Percentiles rank a stretch among this genome's conserved stretches.
Evolutionary conservation across 805 yeast genomes (phyloP).

Genomic region (Yarrowia hollandica): DNA sequence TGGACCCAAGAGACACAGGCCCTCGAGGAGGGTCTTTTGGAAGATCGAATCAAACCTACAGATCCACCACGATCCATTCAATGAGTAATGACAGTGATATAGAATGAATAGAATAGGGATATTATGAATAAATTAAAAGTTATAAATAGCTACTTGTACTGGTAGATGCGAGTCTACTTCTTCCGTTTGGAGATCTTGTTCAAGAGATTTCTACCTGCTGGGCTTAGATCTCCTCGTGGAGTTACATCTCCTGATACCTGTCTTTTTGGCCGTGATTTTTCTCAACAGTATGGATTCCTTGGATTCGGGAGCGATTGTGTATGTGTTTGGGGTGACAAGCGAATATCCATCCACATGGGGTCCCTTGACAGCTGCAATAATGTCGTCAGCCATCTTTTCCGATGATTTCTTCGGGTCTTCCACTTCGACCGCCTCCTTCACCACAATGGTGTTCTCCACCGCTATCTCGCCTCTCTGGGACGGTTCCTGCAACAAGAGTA

Average conservation of each 20-base stretch:
- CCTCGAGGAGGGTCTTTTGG: slow-evolving; percentile 24
- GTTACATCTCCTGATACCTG: slow-evolving; percentile 1
- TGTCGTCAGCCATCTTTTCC: background rate
- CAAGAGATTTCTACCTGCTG: slow-evolving; percentile 2
- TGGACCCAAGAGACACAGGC: slow-evolving; percentile 18
- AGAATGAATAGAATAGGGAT: slow-evolving; percentile 20
- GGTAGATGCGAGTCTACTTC: background rate
- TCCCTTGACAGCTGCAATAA: slow-evolving; percentile 14
- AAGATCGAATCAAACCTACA: slow-evolving; percentile 29
- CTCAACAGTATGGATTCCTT: slow-evolving; percentile 27
- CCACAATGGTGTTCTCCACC: slow-evolving; percentile 20
- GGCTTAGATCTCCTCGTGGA: slow-evolving; percentile 5
- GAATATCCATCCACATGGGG: slow-evolving; percentile 31
- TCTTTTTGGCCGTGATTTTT: slow-evolving; percentile 29
- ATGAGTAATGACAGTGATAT: slow-evolving; percentile 28
- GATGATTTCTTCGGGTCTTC: background rate
- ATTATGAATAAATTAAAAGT: no score
- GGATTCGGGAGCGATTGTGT: slow-evolving; percentile 31
- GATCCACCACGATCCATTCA: slow-evolving; percentile 2
- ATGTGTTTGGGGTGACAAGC: slow-evolving; percentile 32
- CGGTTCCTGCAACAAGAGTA: no score
- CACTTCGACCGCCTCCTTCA: slow-evolving; percentile 6
- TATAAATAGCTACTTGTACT: no score
- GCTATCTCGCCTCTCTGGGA: slow-evolving; percentile 14
- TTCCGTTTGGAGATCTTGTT: slow-evolving; percentile 12